Evolutionary conservation across 768 basidiomycete species (phyloP), one percentile per base, ranked within the genome.

Genomic region (Polyporus arcularius): DNA sequence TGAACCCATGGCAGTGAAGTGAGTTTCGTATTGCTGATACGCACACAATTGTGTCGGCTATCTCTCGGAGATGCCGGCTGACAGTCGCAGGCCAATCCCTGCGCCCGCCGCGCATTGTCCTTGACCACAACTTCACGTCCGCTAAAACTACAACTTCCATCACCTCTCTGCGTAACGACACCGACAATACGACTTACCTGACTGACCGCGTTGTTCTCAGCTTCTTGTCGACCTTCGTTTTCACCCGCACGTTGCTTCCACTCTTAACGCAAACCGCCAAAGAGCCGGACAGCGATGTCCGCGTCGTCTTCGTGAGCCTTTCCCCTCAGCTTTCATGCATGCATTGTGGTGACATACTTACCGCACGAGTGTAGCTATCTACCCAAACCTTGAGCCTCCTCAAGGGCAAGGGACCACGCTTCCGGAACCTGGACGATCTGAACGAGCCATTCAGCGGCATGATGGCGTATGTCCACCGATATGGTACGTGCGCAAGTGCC

Each of bases 161-260:
- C 21, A 26, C 21, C 21, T 26, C 21, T 26, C 21, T 26, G 21
- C 21, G 21, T 26, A 26, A 26, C 21, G 21, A 26, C 35, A 35
- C 35, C 35, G 35, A 35, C 35, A 11, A 7, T 11, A 7, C 11
- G 35, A 35, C 7, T 11, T 11, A 35, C 11, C 35, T 35, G 11
- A 11, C 35, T 35, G 35, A 35, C 35, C 35, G 7, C 35, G 35
- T 11, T 35, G 61, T 79, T 76, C 26, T 65, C 71, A 72, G 83
- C 71, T 73, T 83, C 73, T 62, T 89, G 72, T 55, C 84, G 73
- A 85, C 85, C 70, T 68, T 84, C 57, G 77, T 82, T 14, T 79
- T 88, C 61, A 87, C 84, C 9, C 71, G 76, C 21, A 76, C 79
- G 4, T 76, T 88, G 7, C 74, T 86, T 40, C 83, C 86, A 2